Evolutionary conservation across 495 filamentous ascomycete genomes (phyloP).

Genomic region (Parathielavia appendiculata): DNA sequence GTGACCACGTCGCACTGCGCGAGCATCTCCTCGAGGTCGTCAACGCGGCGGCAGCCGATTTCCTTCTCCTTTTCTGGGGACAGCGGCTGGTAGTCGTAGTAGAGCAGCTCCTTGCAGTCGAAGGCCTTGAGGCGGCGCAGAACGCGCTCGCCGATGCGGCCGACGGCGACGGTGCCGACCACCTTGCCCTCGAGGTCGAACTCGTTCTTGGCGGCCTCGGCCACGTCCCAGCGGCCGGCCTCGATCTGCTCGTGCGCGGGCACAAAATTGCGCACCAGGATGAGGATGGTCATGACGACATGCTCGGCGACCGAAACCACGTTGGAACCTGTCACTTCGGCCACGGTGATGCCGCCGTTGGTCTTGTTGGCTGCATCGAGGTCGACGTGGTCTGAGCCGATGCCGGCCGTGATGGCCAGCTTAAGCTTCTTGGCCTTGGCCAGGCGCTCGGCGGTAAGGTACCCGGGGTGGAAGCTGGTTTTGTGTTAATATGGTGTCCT

Average conservation of each 20-base stretch:
- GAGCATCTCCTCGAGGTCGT: constrained; percentile 87
- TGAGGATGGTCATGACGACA: constrained; percentile 97
- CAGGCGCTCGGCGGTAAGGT: constrained; percentile 93
- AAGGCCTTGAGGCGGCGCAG: constrained; percentile 91
- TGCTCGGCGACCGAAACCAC: constrained; percentile 89
- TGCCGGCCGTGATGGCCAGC: constrained; percentile 91
- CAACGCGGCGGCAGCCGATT: constrained; percentile 89
- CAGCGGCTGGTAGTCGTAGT: constrained; percentile 98
- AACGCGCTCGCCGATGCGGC: constrained; percentile 97
- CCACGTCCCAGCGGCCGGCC: constrained; percentile 89
- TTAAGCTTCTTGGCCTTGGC: constrained; percentile 99
- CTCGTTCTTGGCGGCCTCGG: constrained; percentile 93
- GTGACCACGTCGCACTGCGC: constrained; percentile 96
- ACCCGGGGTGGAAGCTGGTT: constrained; percentile 91
- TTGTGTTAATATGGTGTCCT: not conserved
- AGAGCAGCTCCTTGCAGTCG: constrained; percentile 99
- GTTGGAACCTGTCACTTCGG: constrained; percentile 92
- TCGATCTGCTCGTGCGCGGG: constrained; percentile 93
- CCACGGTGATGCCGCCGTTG: constrained; percentile 95
- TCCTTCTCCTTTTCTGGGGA: constrained; percentile 82
- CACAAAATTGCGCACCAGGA: constrained; percentile 95
- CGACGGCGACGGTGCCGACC: constrained; percentile 94
- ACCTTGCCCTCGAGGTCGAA: constrained; percentile 97
- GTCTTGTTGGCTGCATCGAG: constrained; percentile 95
- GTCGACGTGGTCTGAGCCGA: constrained; percentile 97